These are phyloP conservation scores for Orbilia javanica DNA, from an alignment of 2,329 filamentous ascomycete genomes.

Conservation along the genomic window DNA sequence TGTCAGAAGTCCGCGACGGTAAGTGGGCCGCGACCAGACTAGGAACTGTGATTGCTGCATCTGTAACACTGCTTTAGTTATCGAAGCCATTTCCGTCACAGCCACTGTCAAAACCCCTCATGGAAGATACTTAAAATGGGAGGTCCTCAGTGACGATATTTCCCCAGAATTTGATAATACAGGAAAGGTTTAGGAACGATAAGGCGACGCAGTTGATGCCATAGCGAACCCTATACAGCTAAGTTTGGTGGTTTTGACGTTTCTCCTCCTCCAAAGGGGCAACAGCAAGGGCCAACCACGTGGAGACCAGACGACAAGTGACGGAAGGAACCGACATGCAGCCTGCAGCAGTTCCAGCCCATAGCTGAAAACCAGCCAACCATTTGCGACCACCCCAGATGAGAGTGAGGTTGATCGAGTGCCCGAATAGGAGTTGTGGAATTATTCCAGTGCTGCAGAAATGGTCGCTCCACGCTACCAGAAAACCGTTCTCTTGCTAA, in stretches of 20 bases:
- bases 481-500: background rate
- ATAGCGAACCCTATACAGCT: constrained; percentile 15
- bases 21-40: constrained; percentile 26
- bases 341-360: constrained; percentile 20
- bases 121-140: constrained; percentile 29
- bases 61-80: constrained; percentile 30
- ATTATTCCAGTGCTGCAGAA: constrained; percentile 5
- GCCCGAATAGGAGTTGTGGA: background rate
- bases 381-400: background rate
- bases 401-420: constrained; percentile 30
- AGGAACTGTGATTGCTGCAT: constrained; percentile 14
- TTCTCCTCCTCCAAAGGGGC: constrained; percentile 5
- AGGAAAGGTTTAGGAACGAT: constrained; percentile 16
- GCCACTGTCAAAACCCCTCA: constrained; percentile 28
- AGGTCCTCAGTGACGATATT: constrained; percentile 22
- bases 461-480: background rate
- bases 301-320: constrained; percentile 35
- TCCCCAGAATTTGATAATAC: constrained; percentile 32
- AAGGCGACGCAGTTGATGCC: constrained; percentile 22
- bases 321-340: constrained; percentile 37
- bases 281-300: constrained; percentile 49
- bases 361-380: background rate
- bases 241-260: constrained; percentile 20
- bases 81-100: constrained; percentile 48
- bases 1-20: constrained; percentile 29